Conservation (phyloP, 768 basidiomycete genomes). For the Termitomyces sp. region DNA sequence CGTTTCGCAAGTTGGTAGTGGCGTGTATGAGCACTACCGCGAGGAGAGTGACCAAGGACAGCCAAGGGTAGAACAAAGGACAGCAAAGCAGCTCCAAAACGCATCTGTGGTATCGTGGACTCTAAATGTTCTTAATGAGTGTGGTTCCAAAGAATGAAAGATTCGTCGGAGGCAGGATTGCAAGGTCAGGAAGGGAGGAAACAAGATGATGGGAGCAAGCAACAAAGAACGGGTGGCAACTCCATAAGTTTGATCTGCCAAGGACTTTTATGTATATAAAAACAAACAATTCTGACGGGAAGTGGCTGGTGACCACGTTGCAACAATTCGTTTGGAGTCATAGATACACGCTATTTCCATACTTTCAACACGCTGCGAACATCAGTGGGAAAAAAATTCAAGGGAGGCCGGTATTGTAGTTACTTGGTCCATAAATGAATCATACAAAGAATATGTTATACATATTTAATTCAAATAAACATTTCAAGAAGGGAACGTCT, state of each 20-base stretch:
- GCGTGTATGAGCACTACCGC: constrained; percentile 24
- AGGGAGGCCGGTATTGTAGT: neutral
- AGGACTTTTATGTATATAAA: neutral
- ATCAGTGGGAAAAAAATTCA: neutral
- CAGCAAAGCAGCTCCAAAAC: constrained; percentile 26
- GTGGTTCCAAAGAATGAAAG: constrained; percentile 16
- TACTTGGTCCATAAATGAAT: neutral
- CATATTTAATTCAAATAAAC: neutral
- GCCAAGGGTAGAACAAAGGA: constrained; percentile 32
- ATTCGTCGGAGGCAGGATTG: constrained; percentile 1
- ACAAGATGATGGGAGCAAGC: constrained; percentile 5
- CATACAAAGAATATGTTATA: too few species aligned
- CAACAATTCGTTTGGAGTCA: neutral
- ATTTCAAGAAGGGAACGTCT: too few species aligned
- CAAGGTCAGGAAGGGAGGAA: neutral
- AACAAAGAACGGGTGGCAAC: constrained; percentile 1
- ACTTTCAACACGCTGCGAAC: neutral
- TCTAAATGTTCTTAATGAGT: constrained; percentile 14
- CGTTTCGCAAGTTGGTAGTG: constrained; percentile 51
- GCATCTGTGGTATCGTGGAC: constrained; percentile 19
- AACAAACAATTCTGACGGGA: neutral
- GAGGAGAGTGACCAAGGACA: constrained; percentile 32
- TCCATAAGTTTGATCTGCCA: constrained; percentile 9
- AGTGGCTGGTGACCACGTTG: neutral
- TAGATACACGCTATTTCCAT: constrained; percentile 3